These are phyloP conservation scores for Wickerhamomyces kurtzmanii DNA, from an alignment of 805 yeast species.

Conservation along the genomic window DNA sequence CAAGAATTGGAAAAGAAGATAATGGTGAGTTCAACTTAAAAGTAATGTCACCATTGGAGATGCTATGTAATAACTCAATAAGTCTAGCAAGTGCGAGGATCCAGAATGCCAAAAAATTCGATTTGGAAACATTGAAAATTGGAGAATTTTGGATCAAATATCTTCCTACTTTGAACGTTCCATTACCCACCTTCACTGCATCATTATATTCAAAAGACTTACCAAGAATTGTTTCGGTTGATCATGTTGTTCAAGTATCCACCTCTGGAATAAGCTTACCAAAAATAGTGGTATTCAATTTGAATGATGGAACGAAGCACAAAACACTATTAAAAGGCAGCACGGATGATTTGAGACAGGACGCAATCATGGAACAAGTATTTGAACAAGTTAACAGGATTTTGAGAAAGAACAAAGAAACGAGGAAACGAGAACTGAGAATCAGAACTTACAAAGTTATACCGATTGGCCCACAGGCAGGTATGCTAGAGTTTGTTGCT, in stretches of 20 bases:
- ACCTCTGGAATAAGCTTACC: constrained; percentile 83
- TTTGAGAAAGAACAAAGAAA: constrained; percentile 41
- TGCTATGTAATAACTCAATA: constrained; percentile 40
- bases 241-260: constrained; percentile 47
- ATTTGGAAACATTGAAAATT: constrained; percentile 22
- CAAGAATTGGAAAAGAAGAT: constrained; percentile 20
- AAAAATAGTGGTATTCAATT: constrained; percentile 49
- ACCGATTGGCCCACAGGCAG: constrained; percentile 82
- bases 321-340: constrained; percentile 72
- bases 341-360: constrained; percentile 89
- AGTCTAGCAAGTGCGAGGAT: constrained; percentile 38
- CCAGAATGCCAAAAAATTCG: constrained; percentile 15
- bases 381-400: constrained; percentile 76
- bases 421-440: constrained; percentile 46
- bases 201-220: constrained; percentile 31
- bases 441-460: constrained; percentile 83
- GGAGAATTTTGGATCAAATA: constrained; percentile 50
- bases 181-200: constrained; percentile 57
- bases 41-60: constrained; percentile 34
- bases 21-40: constrained; percentile 14
- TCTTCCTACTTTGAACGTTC: constrained; percentile 37
- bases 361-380: constrained; percentile 96
- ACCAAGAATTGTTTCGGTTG: constrained; percentile 38
- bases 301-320: constrained; percentile 50
- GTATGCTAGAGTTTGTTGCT: constrained; percentile 83